Base-by-base conservation (phyloP, 805 yeast species). In the Saturnispora diversa region DNA sequence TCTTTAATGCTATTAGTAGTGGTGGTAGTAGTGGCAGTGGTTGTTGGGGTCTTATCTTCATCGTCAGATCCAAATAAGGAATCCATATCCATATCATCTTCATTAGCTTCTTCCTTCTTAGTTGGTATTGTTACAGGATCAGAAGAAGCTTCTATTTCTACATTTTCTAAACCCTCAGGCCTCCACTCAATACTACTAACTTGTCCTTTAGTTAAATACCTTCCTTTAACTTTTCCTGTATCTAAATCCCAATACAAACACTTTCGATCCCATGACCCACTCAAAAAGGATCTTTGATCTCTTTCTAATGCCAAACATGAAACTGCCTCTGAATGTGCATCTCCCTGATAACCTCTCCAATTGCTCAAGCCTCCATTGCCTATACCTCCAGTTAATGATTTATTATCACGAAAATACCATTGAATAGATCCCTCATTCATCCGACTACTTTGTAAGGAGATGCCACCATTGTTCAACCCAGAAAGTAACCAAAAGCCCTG, bases 181-280 rank as follows among this genome's bases (percentile, higher is more conserved):
- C 94, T 66, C 55, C 76, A 83, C 44, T 80, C 83, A 9, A 90
- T 55, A 32, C 78, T 71, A 2, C 94, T 80, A 2, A 90, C 66
- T 56, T 92, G 97, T 3, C 96, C 92, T 1, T 83, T 66, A 24
- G 78, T 68, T 1, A 77, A 51, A 53, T 68, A 85, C 21, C 68
- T 58, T 10, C 68, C 68, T 2, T 67, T 53, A 8, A 66, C 56
- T 13, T 64, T 59, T 1, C 97, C 96, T 0, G 81, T 72, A 49
- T 84, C 72, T 44, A 92, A 65, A 60, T 92, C 98, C 95, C 97
- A 90, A 47, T 80, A 75, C 6, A 77, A 58, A 1, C 90, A 70
- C 16, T 72, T 66, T 59, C 75, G 81, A 63, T 92, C 98, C 98
- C 97, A 92, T 13, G 86, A 72, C 0, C 95, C 97, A 38, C 92